Conservation (phyloP, 164 flowering plant species). For the Vitis rotundifolia region DNA sequence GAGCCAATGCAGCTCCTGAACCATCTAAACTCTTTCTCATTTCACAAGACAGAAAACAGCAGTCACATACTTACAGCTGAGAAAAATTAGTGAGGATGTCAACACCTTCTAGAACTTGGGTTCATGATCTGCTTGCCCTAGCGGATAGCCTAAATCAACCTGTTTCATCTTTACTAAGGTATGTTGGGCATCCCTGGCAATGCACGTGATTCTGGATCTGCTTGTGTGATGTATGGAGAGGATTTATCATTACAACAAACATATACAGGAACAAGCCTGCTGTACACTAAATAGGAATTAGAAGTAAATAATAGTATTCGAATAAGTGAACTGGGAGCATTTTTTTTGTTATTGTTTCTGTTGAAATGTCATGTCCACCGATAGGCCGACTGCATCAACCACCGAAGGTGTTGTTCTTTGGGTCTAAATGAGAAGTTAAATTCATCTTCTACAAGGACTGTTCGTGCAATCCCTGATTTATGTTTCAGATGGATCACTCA, state of each 20-base stretch:
- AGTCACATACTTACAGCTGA: background rate
- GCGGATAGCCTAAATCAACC: background rate
- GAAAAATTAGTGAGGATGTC: background rate
- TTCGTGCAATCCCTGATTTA: background rate
- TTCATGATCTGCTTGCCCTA: background rate
- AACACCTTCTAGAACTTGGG: background rate
- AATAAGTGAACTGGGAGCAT: conserved; percentile 6
- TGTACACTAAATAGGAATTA: conserved; percentile 15
- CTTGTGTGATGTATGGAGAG: conserved; percentile 26
- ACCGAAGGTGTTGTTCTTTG: conserved; percentile 16
- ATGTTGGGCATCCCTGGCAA: no score
- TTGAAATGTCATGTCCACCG: background rate
- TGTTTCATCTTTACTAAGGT: no score
- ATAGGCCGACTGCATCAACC: background rate
- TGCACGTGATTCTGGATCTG: no score
- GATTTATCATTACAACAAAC: background rate
- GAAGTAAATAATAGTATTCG: conserved; percentile 9
- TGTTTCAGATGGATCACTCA: background rate
- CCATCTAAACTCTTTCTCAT: conserved; percentile 21
- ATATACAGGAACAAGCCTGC: conserved; percentile 24
- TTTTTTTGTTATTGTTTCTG: background rate
- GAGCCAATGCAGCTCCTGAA: conserved; percentile 42
- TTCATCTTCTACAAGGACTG: background rate
- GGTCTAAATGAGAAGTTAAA: background rate
- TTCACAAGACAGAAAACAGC: conserved; percentile 10